Evolutionary conservation across 2,329 filamentous ascomycete genomes (phyloP).

Genomic region (Talaromyces sp.): DNA sequence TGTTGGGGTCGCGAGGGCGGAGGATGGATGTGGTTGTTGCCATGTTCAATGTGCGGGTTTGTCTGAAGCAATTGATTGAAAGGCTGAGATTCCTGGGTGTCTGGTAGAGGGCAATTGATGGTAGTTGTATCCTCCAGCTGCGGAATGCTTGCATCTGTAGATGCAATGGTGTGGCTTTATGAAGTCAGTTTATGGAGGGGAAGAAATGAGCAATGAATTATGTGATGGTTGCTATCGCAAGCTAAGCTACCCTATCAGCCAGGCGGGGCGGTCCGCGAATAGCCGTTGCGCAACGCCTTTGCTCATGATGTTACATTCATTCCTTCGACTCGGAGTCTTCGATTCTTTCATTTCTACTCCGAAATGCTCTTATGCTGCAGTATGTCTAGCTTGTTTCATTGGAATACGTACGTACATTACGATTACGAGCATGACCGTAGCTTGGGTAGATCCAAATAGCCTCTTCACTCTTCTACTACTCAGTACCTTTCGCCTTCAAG

Average conservation of each 20-base stretch:
- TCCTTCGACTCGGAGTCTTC: not conserved
- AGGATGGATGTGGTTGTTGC: slow-evolving; percentile 42
- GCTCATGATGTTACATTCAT: not conserved
- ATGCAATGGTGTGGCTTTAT: not conserved
- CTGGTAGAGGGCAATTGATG: not conserved
- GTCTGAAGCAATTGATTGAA: not conserved
- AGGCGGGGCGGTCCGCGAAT: slow-evolving; percentile 10
- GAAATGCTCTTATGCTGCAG: not conserved
- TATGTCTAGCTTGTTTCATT: not conserved
- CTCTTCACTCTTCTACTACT: too few species aligned
- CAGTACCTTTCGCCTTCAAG: too few species aligned
- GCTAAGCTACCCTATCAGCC: not conserved
- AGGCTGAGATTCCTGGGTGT: not conserved
- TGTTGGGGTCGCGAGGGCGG: slow-evolving; percentile 75
- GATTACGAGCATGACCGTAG: not conserved
- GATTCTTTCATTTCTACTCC: not conserved
- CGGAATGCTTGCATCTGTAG: slow-evolving; percentile 5
- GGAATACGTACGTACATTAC: not conserved
- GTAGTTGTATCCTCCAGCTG: not conserved
- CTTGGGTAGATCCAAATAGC: too few species aligned
- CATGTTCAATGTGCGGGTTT: slow-evolving; percentile 28
- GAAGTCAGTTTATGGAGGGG: not conserved
- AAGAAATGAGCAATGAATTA: not conserved
- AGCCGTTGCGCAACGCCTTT: slow-evolving; percentile 5
- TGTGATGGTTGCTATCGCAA: not conserved